These are phyloP conservation scores for Kodamaea leandrae DNA, from an alignment of 805 yeast genomes.

Conservation along the genomic window DNA sequence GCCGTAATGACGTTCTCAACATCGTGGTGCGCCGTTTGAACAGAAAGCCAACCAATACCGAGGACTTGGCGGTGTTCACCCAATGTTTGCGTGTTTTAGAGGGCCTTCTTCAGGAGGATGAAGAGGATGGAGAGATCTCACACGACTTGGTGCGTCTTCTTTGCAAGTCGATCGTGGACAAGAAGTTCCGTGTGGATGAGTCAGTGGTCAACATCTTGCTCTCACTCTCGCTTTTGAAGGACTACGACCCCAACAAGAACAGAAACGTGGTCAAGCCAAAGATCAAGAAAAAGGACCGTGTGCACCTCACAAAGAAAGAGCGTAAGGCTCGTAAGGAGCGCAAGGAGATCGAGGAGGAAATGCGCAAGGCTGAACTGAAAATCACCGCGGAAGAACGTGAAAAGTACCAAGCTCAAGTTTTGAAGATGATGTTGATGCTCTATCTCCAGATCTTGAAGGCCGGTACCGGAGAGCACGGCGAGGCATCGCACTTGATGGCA, in stretches of 20 bases:
- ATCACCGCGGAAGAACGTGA: constrained; percentile 87
- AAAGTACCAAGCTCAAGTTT: constrained; percentile 75
- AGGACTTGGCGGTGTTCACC: constrained; percentile 49
- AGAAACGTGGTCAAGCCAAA: constrained; percentile 46
- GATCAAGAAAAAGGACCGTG: constrained; percentile 80
- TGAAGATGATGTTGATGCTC: constrained; percentile 66
- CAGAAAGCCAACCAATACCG: constrained; percentile 51
- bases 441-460: constrained; percentile 74
- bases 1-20: constrained; percentile 68
- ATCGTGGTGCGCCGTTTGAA: constrained; percentile 66
- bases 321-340: constrained; percentile 83
- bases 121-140: constrained; percentile 74
- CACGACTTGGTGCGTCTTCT: constrained; percentile 68
- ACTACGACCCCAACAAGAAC: constrained; percentile 66
- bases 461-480: constrained; percentile 42
- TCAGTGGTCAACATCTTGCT: constrained; percentile 71
- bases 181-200: constrained; percentile 81
- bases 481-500: constrained; percentile 60
- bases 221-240: constrained; percentile 62
- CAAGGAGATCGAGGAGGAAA: constrained; percentile 83
- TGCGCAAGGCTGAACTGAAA: constrained; percentile 81
- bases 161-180: constrained; percentile 65
- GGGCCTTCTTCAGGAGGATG: constrained; percentile 70
- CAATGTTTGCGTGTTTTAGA: constrained; percentile 66
- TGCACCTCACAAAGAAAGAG: constrained; percentile 87